These are phyloP conservation scores for Hymenoscyphus fructigenus DNA, from an alignment of 2,329 filamentous ascomycete genomes.

Conservation along the genomic window DNA sequence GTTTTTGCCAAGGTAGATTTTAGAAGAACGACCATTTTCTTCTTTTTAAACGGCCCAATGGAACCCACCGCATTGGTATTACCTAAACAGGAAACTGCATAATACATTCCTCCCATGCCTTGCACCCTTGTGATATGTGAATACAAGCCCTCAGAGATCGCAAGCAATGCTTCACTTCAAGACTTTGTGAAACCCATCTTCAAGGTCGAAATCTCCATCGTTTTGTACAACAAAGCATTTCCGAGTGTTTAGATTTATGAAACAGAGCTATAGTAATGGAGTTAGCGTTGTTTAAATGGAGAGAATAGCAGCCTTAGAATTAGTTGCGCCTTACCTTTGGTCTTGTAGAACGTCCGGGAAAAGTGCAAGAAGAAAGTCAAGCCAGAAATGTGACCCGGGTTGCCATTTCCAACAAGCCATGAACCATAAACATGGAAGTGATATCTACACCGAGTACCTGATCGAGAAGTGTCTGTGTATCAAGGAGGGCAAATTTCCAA, in stretches of 20 bases:
- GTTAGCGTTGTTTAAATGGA: neutral
- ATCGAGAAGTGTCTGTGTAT: neutral
- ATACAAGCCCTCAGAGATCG: neutral
- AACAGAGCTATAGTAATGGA: neutral
- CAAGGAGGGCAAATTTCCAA: neutral
- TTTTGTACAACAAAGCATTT: neutral
- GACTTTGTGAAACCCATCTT: neutral
- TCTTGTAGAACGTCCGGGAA: neutral
- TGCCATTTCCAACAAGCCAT: neutral
- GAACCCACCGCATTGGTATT: too few species aligned
- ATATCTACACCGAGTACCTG: neutral
- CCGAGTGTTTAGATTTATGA: neutral
- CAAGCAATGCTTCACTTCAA: neutral
- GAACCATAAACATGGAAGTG: neutral
- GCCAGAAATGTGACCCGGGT: neutral
- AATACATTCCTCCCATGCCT: too few species aligned
- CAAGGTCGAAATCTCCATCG: neutral
- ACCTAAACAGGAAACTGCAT: too few species aligned
- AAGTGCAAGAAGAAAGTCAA: neutral
- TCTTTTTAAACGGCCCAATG: too few species aligned
- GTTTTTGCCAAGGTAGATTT: too few species aligned
- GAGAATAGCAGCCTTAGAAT: neutral
- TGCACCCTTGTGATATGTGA: too few species aligned
- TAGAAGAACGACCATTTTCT: too few species aligned
- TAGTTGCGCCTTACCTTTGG: neutral